A percentile compares a stretch with the other conserved stretches of the same genome.
Evolutionary conservation across 495 filamentous ascomycete genomes (phyloP).

Genomic region (Aspergillus affinis): DNA sequence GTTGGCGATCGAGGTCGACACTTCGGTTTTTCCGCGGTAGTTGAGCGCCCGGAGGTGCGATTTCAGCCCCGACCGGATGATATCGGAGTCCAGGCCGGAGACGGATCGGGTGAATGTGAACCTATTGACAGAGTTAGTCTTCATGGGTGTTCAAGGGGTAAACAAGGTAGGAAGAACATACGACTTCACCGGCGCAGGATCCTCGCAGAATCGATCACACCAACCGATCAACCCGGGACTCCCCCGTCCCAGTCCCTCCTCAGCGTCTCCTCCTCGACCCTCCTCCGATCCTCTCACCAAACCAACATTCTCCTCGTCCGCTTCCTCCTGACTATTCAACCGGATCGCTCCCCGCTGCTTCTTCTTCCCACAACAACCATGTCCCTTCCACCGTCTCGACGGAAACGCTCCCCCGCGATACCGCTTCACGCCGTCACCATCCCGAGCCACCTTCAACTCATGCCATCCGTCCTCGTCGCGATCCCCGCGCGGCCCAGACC

Average conservation of each 20-base stretch:
- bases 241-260: slow-evolving; percentile 7
- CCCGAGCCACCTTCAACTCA: slow-evolving; percentile 23
- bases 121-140: slow-evolving; percentile 6
- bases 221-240: slow-evolving; percentile 32
- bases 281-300: slow-evolving; percentile 1
- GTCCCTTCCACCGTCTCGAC: slow-evolving; percentile 24
- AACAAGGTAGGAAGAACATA: slow-evolving; percentile 17
- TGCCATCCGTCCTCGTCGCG: slow-evolving; percentile 15
- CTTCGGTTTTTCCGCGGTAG: slow-evolving; percentile 38
- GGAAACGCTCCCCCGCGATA: slow-evolving; percentile 31
- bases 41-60: slow-evolving; percentile 44
- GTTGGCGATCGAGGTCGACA: slow-evolving; percentile 25
- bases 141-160: background rate
- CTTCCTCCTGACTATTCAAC: too few relatives aligned
- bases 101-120: slow-evolving; percentile 41
- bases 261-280: too few relatives aligned
- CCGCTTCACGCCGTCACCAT: slow-evolving; percentile 26
- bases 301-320: slow-evolving; percentile 10
- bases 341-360: slow-evolving; percentile 12
- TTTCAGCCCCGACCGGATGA: slow-evolving; percentile 32
- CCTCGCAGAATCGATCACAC: slow-evolving; percentile 42
- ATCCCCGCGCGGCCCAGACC: slow-evolving; percentile 24
- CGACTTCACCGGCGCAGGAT: slow-evolving; percentile 43
- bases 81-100: slow-evolving; percentile 32
- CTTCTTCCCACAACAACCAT: slow-evolving; percentile 15